These are phyloP conservation scores for Magnolia officinalis DNA, from an alignment of 164 flowering plant genomes.

Conservation along the genomic window DNA sequence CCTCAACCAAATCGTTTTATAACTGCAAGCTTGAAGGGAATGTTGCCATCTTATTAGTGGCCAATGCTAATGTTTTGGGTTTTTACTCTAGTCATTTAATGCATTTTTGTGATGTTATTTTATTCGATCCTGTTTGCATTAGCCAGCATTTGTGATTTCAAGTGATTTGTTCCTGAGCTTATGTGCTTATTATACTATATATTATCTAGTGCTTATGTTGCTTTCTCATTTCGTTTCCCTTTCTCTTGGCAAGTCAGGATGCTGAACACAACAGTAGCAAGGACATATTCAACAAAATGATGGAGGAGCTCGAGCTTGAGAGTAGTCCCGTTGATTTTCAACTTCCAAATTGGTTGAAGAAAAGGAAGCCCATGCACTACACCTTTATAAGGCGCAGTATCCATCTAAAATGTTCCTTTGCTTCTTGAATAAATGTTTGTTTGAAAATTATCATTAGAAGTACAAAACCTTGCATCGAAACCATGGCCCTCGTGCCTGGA, in stretches of 20 bases:
- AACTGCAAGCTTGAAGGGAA: neutral
- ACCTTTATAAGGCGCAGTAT: slow-evolving; percentile 15
- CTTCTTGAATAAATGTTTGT: no score
- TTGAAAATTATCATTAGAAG: neutral
- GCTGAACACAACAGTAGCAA: neutral
- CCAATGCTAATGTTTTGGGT: neutral
- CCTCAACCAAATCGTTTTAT: neutral
- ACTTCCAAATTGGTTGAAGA: slow-evolving; percentile 13
- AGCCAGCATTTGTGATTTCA: neutral
- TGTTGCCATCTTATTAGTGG: neutral
- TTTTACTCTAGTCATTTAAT: neutral
- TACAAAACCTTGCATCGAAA: neutral
- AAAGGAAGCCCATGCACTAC: slow-evolving; percentile 7
- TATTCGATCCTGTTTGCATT: no score
- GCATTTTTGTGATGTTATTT: neutral
- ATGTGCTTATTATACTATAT: neutral
- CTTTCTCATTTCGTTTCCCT: neutral
- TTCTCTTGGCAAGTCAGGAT: slow-evolving; percentile 1
- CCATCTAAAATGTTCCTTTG: neutral
- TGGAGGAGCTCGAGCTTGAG: slow-evolving; percentile 6
- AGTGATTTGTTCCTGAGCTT: neutral
- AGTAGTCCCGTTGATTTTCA: slow-evolving; percentile 12
- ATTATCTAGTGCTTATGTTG: neutral
- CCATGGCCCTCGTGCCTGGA: neutral
- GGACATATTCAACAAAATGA: slow-evolving; percentile 7